phyloP scores from a whole-genome alignment of 2,329 filamentous ascomycete species.

The Aurifilum marmelostoma region DNA sequence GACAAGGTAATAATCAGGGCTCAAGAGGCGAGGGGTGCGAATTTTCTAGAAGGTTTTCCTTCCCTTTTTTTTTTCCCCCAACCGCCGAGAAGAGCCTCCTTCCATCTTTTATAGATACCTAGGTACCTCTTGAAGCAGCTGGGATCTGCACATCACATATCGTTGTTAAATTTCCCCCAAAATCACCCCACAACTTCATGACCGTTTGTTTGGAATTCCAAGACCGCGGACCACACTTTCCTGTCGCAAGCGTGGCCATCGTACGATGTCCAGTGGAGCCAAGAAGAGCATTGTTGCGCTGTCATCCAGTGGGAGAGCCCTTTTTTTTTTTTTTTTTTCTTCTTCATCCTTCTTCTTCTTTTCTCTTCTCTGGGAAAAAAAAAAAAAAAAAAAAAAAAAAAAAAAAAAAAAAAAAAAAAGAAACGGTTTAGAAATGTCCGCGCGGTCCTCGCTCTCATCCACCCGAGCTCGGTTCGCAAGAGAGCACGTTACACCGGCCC shows the following conservation, averaged over 20 bases:
- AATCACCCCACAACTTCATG: constrained; percentile 5
- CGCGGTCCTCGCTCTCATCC: too few species aligned
- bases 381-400: too few species aligned
- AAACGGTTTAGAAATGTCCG: background rate
- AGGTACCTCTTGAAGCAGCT: background rate
- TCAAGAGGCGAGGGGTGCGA: background rate
- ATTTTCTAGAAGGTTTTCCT: background rate
- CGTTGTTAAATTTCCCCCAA: background rate
- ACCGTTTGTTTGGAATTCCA: background rate
- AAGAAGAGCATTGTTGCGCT: background rate
- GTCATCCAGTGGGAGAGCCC: background rate
- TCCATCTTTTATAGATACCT: background rate
- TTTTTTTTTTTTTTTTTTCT: too few species aligned
- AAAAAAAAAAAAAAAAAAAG: background rate
- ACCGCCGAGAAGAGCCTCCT: background rate
- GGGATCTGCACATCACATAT: constrained; percentile 2
- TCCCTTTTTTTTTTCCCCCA: background rate
- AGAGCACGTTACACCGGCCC: background rate
- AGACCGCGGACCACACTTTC: constrained; percentile 2
- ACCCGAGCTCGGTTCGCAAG: background rate
- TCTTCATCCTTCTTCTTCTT: too few species aligned
- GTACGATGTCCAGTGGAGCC: constrained; percentile 27
- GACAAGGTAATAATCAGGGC: background rate
- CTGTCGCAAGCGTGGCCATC: constrained; percentile 17
- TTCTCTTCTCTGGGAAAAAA: too few species aligned